Base-by-base conservation (phyloP, 2,329 filamentous ascomycete genomes). In the Trichocomaceae sp. region DNA sequence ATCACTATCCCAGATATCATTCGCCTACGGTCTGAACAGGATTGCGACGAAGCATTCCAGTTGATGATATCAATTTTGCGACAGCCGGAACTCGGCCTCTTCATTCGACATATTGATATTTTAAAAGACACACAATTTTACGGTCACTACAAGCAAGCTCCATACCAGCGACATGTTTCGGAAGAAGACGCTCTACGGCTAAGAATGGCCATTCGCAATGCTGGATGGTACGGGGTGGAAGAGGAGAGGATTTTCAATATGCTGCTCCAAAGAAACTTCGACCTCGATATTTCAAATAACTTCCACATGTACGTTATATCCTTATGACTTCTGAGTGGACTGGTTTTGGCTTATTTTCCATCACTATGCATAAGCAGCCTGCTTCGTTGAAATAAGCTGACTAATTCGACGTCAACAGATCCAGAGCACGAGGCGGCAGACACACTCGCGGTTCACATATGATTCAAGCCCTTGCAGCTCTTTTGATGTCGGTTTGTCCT, bases 371-470 rank as follows among this genome's bases (percentile, higher is more conserved):
- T 2, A 13, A n/a, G n/a, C n/a, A n/a, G n/a, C n/a, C n/a, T n/a
- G n/a, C n/a, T n/a, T n/a, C n/a, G n/a, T n/a, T n/a, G n/a, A n/a
- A n/a, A n/a, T n/a, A n/a, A n/a, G n/a, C n/a, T 19, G 17, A 9
- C 19, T 42, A 42, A 42, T 8, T 19, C 7, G 39, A 52, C 19
- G 8, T 13, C 15, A 52, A 29, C 19, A 56, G 49, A 8, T 56
- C 54, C 19, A 46, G 49, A 26, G 49, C 50, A 15, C 50, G 54
- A 52, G 54, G 54, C 23, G 54, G 54, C 23, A 44, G 54, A 33
- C 54, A 56, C 37, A 52, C 54, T 19, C 44, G 54, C n/a, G 54
- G 54, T n/a, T 56, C 54, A 20, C 54, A 56, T 33, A 56, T 56
- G 20, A 52, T 56, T 6, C 54, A 56, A 31, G 50, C 54, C 3